These are phyloP conservation scores for Psilocybe sp. DNA, from an alignment of 768 basidiomycete genomes.

Conservation along the genomic window DNA sequence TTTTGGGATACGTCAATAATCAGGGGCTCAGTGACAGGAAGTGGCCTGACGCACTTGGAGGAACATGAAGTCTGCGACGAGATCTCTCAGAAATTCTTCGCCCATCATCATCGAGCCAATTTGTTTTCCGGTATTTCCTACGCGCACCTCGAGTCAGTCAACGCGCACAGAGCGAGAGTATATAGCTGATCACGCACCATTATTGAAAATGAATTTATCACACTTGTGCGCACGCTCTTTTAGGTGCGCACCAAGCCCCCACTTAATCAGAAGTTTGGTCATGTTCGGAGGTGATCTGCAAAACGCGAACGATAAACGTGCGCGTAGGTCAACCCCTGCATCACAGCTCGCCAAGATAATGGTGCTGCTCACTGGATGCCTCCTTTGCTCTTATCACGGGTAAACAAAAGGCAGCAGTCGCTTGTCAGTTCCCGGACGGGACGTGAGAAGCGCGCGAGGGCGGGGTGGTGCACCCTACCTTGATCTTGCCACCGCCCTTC, in stretches of 20 bases:
- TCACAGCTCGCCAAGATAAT: not conserved
- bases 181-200: not conserved
- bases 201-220: slow-evolving; percentile 19
- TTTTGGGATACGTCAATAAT: not conserved
- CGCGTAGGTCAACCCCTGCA: not conserved
- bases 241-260: slow-evolving; percentile 49
- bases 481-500: slow-evolving; percentile 37
- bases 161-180: no score
- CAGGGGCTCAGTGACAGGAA: not conserved
- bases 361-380: slow-evolving; percentile 4
- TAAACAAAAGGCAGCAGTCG: not conserved
- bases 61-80: slow-evolving; percentile 39
- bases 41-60: slow-evolving; percentile 31
- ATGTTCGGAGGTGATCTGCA: slow-evolving; percentile 54
- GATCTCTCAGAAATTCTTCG: slow-evolving; percentile 18
- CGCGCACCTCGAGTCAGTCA: no score
- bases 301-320: no score
- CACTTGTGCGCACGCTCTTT: slow-evolving; percentile 33
- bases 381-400: slow-evolving; percentile 4
- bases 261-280: slow-evolving; percentile 51
- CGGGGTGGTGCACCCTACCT: slow-evolving; percentile 23
- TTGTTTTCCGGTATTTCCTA: slow-evolving; percentile 42
- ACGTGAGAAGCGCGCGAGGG: not conserved
- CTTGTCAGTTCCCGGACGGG: no score
- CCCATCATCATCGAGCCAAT: slow-evolving; percentile 46